Evolutionary conservation across 1,284 basidiomycete species (phyloP).

Genomic region (Boletus mariae): DNA sequence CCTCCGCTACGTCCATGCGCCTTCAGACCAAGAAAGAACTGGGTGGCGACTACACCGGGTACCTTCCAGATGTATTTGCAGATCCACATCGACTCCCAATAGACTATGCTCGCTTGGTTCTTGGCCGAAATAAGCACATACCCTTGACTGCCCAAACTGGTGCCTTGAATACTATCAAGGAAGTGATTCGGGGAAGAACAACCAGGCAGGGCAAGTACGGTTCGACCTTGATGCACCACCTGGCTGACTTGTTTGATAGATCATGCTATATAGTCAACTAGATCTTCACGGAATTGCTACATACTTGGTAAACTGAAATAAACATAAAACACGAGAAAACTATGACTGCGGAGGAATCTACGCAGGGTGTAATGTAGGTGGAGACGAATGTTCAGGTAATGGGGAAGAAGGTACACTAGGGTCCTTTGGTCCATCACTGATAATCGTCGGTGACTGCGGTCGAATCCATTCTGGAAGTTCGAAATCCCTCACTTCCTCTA

Average conservation of each 20-base stretch:
- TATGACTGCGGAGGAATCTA: constrained; percentile 10
- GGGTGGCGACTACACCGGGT: constrained; percentile 52
- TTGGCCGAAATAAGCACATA: constrained; percentile 44
- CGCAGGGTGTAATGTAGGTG: constrained; percentile 15
- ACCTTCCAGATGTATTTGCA: constrained; percentile 27
- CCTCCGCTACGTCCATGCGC: constrained; percentile 8
- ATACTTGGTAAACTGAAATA: constrained; percentile 25
- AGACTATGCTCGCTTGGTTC: constrained; percentile 39
- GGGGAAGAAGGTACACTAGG: constrained; percentile 2
- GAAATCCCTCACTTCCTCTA: constrained; percentile 47
- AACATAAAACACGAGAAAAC: constrained; percentile 31
- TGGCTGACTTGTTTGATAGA: constrained; percentile 1
- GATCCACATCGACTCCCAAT: constrained; percentile 30
- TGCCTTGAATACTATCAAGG: constrained; percentile 33
- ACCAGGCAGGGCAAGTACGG: constrained; percentile 12
- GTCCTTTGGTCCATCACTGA: constrained; percentile 9
- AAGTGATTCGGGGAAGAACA: constrained; percentile 10
- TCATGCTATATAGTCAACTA: constrained; percentile 10
- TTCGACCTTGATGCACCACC: neutral
- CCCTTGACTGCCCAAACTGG: constrained; percentile 32
- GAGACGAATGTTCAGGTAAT: constrained; percentile 5
- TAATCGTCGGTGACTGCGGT: constrained; percentile 18
- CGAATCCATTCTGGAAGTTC: constrained; percentile 45
- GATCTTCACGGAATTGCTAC: neutral
- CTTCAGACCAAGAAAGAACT: constrained; percentile 35